phyloP scores from a whole-genome alignment of 23 red algal genomes.

The Gracilariopsis chorda region DNA sequence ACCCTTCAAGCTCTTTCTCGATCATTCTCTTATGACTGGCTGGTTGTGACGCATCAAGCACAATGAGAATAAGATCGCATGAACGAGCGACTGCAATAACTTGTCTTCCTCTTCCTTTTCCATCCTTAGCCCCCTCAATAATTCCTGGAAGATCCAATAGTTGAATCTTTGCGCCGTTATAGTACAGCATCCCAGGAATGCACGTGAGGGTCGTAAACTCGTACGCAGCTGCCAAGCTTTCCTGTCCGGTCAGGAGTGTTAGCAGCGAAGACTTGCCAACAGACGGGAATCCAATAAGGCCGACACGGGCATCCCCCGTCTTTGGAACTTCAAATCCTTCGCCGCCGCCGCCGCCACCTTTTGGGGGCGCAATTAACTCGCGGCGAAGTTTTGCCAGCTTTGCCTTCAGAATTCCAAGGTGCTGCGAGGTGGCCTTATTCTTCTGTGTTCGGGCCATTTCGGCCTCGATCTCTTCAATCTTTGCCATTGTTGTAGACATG shows the following conservation, averaged over 20 bases:
- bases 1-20: constrained; percentile 92
- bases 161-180: constrained; percentile 93
- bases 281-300: constrained; percentile 94
- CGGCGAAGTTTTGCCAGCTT: constrained; percentile 95
- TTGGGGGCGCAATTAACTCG: constrained; percentile 82
- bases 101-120: constrained; percentile 91
- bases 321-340: constrained; percentile 98
- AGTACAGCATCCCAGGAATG: constrained; percentile 92
- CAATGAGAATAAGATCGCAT: constrained; percentile 90
- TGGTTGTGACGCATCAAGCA: constrained; percentile 88
- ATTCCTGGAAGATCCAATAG: constrained; percentile 97
- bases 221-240: constrained; percentile 81
- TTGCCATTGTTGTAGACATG: constrained; percentile 55
- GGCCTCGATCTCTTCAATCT: constrained; percentile 94
- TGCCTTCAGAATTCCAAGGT: constrained; percentile 90
- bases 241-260: constrained; percentile 74
- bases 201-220: constrained; percentile 98
- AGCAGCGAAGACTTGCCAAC: constrained; percentile 96
- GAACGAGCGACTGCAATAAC: constrained; percentile 99
- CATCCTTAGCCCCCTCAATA: constrained; percentile 98
- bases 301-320: constrained; percentile 95
- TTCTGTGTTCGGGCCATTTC: constrained; percentile 97
- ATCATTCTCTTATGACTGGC: constrained; percentile 89
- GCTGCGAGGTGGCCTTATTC: constrained; percentile 97
- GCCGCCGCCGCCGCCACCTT: constrained; percentile 64